Evolutionary conservation across 257 asterid species (phyloP).

Genomic region (Mentha longifolia): DNA sequence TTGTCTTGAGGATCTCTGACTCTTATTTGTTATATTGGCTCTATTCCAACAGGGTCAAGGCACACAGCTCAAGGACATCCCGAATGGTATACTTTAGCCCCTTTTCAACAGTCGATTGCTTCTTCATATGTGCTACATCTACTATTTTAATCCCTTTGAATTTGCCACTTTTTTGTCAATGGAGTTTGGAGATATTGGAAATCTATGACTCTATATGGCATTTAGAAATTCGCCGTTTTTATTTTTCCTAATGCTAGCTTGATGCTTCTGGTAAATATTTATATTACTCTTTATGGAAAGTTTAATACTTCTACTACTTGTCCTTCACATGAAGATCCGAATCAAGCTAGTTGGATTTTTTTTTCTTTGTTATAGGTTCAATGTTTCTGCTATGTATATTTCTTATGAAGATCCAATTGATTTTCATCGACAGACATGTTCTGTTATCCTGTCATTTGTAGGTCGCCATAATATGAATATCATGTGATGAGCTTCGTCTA

Average conservation of each 20-base stretch:
- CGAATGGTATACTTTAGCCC: conserved; percentile 47
- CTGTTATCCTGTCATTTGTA: conserved; percentile 13
- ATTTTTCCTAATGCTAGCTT: conserved; percentile 2
- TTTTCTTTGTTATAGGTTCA: neutral
- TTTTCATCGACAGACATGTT: neutral
- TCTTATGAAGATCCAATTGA: neutral
- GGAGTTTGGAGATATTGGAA: neutral
- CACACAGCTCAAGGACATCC: conserved; percentile 76
- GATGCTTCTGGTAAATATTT: neutral
- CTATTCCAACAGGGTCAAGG: conserved; percentile 73
- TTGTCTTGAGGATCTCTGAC: conserved; percentile 11
- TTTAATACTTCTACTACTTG: neutral
- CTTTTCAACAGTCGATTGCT: too few species aligned
- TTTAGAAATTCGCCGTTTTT: neutral
- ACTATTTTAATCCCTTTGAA: neutral
- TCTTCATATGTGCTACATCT: too few species aligned
- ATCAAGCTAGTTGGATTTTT: neutral
- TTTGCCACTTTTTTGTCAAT: neutral
- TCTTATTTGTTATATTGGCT: conserved; percentile 13
- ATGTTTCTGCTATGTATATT: conserved; percentile 2
- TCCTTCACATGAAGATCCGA: neutral
- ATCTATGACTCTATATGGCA: neutral
- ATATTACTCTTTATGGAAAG: neutral
- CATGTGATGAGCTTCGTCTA: neutral
- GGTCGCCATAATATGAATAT: neutral